Base-by-base conservation (phyloP, 441 rosid genomes). In the Dalechampia spathulata region DNA sequence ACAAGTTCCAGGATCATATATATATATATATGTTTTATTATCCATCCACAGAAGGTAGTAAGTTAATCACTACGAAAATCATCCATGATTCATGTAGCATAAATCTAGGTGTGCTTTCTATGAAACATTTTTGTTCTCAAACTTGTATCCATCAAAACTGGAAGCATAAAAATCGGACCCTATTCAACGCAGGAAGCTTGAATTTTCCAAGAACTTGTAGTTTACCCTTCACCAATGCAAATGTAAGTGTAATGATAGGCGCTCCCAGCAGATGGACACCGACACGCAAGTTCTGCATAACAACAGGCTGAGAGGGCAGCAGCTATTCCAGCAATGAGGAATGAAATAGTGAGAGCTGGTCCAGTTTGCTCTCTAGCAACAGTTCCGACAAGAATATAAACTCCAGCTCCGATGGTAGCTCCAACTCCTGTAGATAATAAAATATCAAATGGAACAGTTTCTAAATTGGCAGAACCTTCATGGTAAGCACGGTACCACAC, bases 291-390 rank as follows among this genome's bases (percentile, higher is more conserved):
- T 60, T 93, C 99, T 0, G 97, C 97, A 74, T 93, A 93, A 70
- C 96, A 93, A 64, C 86, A 87, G 9, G 99, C 99, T 11, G 97
- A 93, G 21, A 93, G 87, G 7, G 85, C 92, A 28, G 99, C 88
- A 7, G 99, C 99, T 26, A 86, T 75, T 63, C 97, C 99, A 77
- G 99, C 99, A 17, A 89, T 79, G 27, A 93, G 80, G 47, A 93
- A 93, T 3, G 97, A 93, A 58, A 93, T 66, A 28, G 96, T 67
- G 4, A 93, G 88, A 53, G 99, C 82, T 2, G 99, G 99, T 60
- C 97, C 99, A 19, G 97, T 70, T 70, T 87, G 97, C 75, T 93
- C 99, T 75, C 99, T 80, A 21, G 99, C 99, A 52, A 93, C 99
- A 9, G 99, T 93, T 49, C 99, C 99, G 7, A 89, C 97, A 30